These are phyloP conservation scores for Salix udensis DNA, from an alignment of 345 rosid genomes.

Conservation along the genomic window DNA sequence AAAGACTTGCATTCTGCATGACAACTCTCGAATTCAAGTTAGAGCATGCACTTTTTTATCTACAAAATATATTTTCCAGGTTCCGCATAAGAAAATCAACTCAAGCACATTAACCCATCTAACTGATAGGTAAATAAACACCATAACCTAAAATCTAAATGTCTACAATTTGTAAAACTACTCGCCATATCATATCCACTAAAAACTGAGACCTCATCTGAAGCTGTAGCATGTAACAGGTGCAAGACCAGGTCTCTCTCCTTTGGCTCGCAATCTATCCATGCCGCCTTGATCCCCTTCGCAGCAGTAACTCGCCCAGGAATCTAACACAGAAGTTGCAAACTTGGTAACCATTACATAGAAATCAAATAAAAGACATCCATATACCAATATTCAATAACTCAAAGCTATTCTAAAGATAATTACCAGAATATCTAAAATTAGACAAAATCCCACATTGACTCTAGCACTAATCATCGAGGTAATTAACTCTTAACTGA, in stretches of 20 bases:
- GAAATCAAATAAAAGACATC: neutral
- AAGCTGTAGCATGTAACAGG: conserved; percentile 71
- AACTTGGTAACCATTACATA: neutral
- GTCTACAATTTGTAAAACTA: neutral
- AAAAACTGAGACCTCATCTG: conserved; percentile 44
- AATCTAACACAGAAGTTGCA: conserved; percentile 36
- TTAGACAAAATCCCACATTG: neutral
- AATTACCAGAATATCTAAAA: neutral
- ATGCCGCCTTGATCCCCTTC: conserved; percentile 80
- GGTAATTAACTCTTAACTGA: neutral
- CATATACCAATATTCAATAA: neutral
- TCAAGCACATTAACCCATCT: neutral
- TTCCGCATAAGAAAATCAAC: too few relatives aligned
- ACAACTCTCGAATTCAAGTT: too few relatives aligned
- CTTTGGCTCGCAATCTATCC: conserved; percentile 82
- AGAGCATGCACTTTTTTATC: too few relatives aligned
- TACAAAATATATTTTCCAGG: too few relatives aligned
- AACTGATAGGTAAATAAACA: neutral
- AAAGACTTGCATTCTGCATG: too few relatives aligned
- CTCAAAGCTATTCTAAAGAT: neutral
- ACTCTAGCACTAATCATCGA: neutral
- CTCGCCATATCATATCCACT: neutral
- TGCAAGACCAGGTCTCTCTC: conserved; percentile 87
- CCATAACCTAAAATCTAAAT: neutral
- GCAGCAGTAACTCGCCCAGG: conserved; percentile 95